Evolutionary conservation across 2,329 filamentous ascomycete species (phyloP).

Genomic region (Xylaria sp.): DNA sequence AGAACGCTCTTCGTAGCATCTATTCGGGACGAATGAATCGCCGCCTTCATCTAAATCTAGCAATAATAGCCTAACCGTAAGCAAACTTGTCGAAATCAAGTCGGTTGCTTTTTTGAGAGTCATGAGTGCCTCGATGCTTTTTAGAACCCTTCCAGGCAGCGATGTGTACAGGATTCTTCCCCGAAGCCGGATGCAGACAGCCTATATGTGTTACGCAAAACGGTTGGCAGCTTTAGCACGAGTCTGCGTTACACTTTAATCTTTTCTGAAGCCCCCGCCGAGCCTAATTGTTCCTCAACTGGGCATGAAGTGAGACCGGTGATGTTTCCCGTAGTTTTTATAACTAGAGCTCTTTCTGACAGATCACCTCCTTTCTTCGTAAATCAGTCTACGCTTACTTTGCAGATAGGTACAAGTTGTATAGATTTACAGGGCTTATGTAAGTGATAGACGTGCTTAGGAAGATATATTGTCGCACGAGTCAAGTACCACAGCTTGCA

Average conservation of each 20-base stretch:
- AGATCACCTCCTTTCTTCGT: not conserved
- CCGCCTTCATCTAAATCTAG: not conserved
- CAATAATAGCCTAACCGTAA: not conserved
- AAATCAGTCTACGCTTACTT: no score
- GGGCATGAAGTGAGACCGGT: not conserved
- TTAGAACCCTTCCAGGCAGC: not conserved
- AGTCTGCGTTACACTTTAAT: conserved; percentile 27
- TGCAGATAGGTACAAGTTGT: not conserved
- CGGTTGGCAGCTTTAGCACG: conserved; percentile 8
- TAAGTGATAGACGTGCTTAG: not conserved
- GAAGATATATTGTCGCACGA: no score
- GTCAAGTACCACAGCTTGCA: not conserved
- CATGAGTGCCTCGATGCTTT: not conserved
- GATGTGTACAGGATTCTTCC: not conserved
- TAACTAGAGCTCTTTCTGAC: no score
- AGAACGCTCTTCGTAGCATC: conserved; percentile 8
- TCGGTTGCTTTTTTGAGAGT: not conserved
- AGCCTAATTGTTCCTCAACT: not conserved
- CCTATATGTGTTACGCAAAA: conserved; percentile 1
- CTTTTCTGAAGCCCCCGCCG: conserved; percentile 6
- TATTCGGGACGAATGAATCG: not conserved
- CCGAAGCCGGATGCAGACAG: conserved; percentile 6
- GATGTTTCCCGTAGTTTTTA: not conserved
- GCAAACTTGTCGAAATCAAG: not conserved
- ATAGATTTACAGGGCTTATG: not conserved